Evolutionary conservation across 2,329 filamentous ascomycete genomes (phyloP), one percentile per base, ranked within the genome.

Genomic region (Colletotrichum magnum): DNA sequence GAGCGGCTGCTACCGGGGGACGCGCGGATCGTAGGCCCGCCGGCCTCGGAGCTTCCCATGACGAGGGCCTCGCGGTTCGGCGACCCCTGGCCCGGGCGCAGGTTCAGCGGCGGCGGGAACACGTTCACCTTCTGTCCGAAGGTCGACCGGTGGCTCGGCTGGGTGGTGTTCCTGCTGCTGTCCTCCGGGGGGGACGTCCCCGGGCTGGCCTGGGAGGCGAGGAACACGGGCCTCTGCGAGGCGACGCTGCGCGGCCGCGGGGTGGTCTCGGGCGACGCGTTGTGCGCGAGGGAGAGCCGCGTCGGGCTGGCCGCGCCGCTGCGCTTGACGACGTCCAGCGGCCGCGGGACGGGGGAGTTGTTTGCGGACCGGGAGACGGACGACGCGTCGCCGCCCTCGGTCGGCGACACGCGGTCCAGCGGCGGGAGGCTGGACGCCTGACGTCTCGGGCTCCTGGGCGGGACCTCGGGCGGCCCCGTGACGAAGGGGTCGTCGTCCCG

Each of bases 191-290:
- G 69, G 18, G 67, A 61, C 10, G 61, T 71, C 0, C 64, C 70
- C 1, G 71, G 69, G 39, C 60, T 69, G 45, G 69, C 71, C 10
- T 59, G 48, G 69, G 71, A 71, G 45, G 64, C 65, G 9, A 69
- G 48, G 24, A 71, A 66, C 7, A 50, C 61, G 50, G 69, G 71
- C 59, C 71, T 72, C 69, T 71, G 69, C n/a, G 69, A 60, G 16
- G 45, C 45, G n/a, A 72, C 71, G 58, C 62, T 72, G 58, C 59
- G 62, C 5, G 71, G 66, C 2, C 66, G 69, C n/a, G 21, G 21
- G 21, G 67, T 58, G n/a, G 54, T 36, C 10, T 68, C 58, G 16
- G 57, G 59, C 2, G 54, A 54, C 18, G 45, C 15, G 5, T 15
- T 43, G 7, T 59, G 28, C 51, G 61, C 48, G 36, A 71, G 53